Base-by-base conservation (phyloP, 192 early-diverging fungal genomes). In the Chytriomyces confervae region DNA sequence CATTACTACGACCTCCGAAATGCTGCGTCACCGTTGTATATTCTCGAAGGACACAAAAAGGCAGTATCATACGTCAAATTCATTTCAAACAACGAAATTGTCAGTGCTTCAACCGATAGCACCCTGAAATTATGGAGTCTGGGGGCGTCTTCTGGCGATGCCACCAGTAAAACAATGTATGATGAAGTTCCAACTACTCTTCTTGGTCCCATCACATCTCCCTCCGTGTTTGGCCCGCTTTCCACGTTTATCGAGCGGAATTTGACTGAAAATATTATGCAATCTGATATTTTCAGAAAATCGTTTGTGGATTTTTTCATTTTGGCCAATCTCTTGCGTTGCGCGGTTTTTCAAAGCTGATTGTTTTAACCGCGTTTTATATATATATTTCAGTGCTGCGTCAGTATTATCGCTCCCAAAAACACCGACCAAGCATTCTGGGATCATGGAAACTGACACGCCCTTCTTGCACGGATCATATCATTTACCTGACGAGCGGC, bases 1-100 rank as follows among this genome's bases (percentile, higher is more conserved):
- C 94, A 95, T 82, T 96, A 94, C 83, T 97, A 95, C 78, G 97
- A 98, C 80, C 64, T 96, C 11, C 88, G 97, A 62, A 89, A 93
- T 16, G 84, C 91, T 6, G 87, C 81, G 23, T 80, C 87, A 60
- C 93, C 96, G 4, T 68, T 95, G 43, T 85, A 87, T 66, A 82
- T 94, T 23, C 92, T 95, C 82, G 85, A 89, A 70, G 97, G 97
- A 20, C 97, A 98, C 80, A 83, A 88, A 62, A 96, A 96, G 79
- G 95, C 97, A 1, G 96, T 98, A 3, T 97, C 97, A 3, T 97
- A 96, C 82, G 95, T 97, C 67, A 92, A 93, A 64, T 98, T 95
- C 83, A 66, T 92, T 43, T 87, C 88, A 53, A 77, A 85, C n/a
- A 87, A 94, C 64, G 90, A 96, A 72, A 79, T 98, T 27, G 86